Conservation (phyloP, 202 grass and related monocot species). For the Elaeis oleifera region DNA sequence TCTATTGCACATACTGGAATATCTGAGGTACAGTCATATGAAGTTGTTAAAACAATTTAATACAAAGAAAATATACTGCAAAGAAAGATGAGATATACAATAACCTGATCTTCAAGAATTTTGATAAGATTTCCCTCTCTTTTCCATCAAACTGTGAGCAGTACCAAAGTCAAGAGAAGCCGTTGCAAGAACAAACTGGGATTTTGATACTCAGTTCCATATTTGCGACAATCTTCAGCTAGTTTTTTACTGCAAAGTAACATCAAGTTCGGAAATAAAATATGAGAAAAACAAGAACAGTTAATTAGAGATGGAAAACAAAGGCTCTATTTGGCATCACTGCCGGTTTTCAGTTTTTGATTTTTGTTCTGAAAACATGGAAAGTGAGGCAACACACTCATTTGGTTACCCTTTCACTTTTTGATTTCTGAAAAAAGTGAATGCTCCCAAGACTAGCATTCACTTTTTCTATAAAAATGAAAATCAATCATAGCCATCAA, state of each 20-base stretch:
- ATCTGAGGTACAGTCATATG: too few relatives aligned
- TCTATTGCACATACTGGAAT: too few relatives aligned
- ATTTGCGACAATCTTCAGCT: slow-evolving; percentile 88
- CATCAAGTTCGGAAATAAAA: slow-evolving; percentile 1
- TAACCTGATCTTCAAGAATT: slow-evolving; percentile 77
- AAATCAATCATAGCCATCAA: too few relatives aligned
- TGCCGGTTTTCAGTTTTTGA: too few relatives aligned
- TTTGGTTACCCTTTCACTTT: too few relatives aligned
- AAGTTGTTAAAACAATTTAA: too few relatives aligned
- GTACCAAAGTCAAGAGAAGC: slow-evolving; percentile 76
- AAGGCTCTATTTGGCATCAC: too few relatives aligned
- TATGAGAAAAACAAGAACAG: not conserved
- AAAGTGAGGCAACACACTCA: too few relatives aligned
- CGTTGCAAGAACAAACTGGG: slow-evolving; percentile 54
- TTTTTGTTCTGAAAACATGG: too few relatives aligned
- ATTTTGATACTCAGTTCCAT: slow-evolving; percentile 64
- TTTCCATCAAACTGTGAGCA: slow-evolving; percentile 75
- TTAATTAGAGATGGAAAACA: not conserved
- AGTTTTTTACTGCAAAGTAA: slow-evolving; percentile 63
- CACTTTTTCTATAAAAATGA: too few relatives aligned
- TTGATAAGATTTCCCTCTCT: slow-evolving; percentile 71
- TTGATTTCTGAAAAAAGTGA: too few relatives aligned
- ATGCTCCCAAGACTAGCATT: too few relatives aligned
- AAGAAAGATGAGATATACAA: not conserved
- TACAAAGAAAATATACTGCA: not conserved